Evolutionary conservation across 805 yeast species (phyloP).

Genomic region (Monosporozyma solicola): DNA sequence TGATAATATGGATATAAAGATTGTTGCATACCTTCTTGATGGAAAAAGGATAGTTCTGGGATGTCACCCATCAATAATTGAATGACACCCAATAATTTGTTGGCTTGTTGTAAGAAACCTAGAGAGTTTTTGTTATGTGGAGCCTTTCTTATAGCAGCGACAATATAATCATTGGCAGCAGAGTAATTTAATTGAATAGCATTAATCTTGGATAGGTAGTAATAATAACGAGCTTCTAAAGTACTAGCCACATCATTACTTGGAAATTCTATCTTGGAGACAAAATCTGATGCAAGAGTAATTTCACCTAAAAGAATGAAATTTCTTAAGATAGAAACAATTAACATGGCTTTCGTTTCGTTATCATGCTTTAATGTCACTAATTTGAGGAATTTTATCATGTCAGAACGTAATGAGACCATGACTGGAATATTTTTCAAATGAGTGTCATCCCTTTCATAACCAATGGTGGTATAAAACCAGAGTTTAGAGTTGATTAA

Average conservation of each 20-base stretch:
- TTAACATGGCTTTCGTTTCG: constrained; percentile 82
- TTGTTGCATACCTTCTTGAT: constrained; percentile 48
- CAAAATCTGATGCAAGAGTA: constrained; percentile 78
- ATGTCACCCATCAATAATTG: constrained; percentile 95
- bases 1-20: constrained; percentile 74
- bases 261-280: constrained; percentile 85
- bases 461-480: constrained; percentile 79
- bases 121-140: constrained; percentile 80
- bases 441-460: constrained; percentile 40
- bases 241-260: constrained; percentile 68
- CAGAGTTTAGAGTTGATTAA: constrained; percentile 82
- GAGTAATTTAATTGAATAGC: constrained; percentile 91
- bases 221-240: constrained; percentile 83
- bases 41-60: constrained; percentile 79
- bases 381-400: constrained; percentile 70
- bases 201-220: constrained; percentile 81
- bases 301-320: constrained; percentile 73
- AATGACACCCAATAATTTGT: constrained; percentile 78
- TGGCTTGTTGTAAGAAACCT: constrained; percentile 85
- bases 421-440: constrained; percentile 12
- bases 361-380: constrained; percentile 87
- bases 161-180: constrained; percentile 78
- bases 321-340: constrained; percentile 77
- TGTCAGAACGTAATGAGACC: constrained; percentile 45
- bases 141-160: constrained; percentile 92